These are phyloP conservation scores for Penicillium sp. DNA, from an alignment of 2,329 filamentous ascomycete species.

Conservation along the genomic window DNA sequence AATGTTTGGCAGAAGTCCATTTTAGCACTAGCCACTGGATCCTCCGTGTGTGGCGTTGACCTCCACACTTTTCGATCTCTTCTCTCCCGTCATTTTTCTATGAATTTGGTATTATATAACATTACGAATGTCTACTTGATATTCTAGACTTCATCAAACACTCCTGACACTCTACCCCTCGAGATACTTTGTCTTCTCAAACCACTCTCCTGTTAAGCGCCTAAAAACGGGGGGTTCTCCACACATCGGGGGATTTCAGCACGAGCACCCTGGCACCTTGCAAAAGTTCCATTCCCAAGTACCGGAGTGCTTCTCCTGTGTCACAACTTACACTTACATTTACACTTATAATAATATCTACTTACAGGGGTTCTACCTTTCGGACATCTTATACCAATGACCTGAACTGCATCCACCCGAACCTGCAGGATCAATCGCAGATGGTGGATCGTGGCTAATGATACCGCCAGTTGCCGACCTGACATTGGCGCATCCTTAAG, in stretches of 20 bases:
- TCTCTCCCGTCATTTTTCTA: background rate
- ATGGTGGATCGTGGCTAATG: conserved; percentile 9
- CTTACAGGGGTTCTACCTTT: background rate
- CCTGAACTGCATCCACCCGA: conserved; percentile 4
- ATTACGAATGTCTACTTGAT: background rate
- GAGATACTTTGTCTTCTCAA: background rate
- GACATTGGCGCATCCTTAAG: background rate
- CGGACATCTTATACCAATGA: background rate
- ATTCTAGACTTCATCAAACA: background rate
- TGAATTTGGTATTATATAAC: background rate
- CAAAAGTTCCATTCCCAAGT: background rate
- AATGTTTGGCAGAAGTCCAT: conserved; percentile 11
- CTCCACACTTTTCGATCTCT: conserved; percentile 3
- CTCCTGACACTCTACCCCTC: background rate
- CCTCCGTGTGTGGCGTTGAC: conserved; percentile 8
- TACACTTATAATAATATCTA: background rate
- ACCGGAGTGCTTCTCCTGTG: background rate
- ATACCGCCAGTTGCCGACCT: background rate
- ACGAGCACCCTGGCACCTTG: background rate
- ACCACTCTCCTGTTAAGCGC: background rate
- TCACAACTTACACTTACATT: background rate
- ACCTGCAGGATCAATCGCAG: conserved; percentile 3
- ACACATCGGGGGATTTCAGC: conserved; percentile 9
- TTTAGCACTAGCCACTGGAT: conserved; percentile 12
- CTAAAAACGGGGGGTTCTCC: conserved; percentile 3